Evolutionary conservation across 306 rosid species (phyloP).

Genomic region (Comarum palustre): DNA sequence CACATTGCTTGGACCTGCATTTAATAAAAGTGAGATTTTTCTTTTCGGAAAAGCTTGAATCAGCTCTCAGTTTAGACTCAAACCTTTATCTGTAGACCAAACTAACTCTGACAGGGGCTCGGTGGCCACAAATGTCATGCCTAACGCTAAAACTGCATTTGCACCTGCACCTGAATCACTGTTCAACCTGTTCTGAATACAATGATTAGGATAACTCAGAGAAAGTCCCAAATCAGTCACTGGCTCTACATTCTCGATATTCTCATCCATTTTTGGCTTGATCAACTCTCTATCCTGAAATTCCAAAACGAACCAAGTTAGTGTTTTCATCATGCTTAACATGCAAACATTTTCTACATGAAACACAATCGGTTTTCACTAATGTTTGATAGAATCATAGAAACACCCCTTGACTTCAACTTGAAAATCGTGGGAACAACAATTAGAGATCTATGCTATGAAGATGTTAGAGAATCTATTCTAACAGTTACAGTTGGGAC

Average conservation of each 20-base stretch:
- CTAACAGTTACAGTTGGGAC: neutral
- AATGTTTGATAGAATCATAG: neutral
- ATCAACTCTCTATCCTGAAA: constrained; percentile 46
- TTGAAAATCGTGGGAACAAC: neutral
- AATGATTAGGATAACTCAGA: constrained; percentile 37
- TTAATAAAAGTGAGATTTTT: constrained; percentile 34
- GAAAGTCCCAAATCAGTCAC: constrained; percentile 50
- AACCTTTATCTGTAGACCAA: constrained; percentile 81
- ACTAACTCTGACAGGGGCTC: constrained; percentile 81
- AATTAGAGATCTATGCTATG: neutral
- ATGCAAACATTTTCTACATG: neutral
- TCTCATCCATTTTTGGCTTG: constrained; percentile 50
- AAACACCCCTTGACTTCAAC: neutral
- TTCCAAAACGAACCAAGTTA: constrained; percentile 25
- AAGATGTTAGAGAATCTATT: neutral
- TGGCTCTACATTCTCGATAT: constrained; percentile 45
- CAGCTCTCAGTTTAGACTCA: constrained; percentile 52
- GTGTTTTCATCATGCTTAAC: constrained; percentile 1
- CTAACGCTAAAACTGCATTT: constrained; percentile 72
- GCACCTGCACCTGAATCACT: constrained; percentile 86
- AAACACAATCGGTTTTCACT: neutral
- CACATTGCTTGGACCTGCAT: constrained; percentile 54
- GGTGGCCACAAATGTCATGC: constrained; percentile 42
- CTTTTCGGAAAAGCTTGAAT: constrained; percentile 43
- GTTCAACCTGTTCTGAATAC: constrained; percentile 32